Base-by-base conservation (phyloP, 768 basidiomycete genomes). In the Lepiota subincarnata region DNA sequence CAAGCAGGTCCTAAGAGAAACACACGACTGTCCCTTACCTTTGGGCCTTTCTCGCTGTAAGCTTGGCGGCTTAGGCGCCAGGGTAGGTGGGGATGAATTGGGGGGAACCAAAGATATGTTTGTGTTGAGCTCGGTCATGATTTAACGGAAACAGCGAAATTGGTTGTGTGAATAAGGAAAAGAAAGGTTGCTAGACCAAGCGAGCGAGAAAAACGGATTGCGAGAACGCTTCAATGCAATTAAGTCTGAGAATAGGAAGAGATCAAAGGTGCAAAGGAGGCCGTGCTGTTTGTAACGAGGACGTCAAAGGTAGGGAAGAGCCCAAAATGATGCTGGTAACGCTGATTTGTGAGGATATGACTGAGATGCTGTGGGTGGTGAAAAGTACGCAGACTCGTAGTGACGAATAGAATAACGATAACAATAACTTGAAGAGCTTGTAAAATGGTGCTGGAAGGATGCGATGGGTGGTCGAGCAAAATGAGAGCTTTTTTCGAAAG, bases 351-450 rank as follows among this genome's bases (percentile, higher is more conserved):
- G 16, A 18, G n/a, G 28, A 39, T 46, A 38, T 43, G 28, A 43
- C 31, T 35, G 35, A 24, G 13, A 35, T 52, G 50, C 42, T 52
- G 42, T 43, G 24, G 19, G 19, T 26, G 41, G 42, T 24, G 51
- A 45, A 46, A 36, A 46, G 7, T 11, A 11, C 26, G 26, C 31
- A 11, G 31, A 11, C 31, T 8, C 6, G 10, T 31, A 31, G 24
- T 16, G 35, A 13, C 42, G 42, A 44, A 52, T 52, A 45, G 50
- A 52, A 52, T 52, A 52, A 36, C 50, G 18, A 52, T 52, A 52
- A 52, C 22, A 18, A 52, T 52, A 52, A 45, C 20, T 26, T 43
- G 38, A 19, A 22, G 19, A 39, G 36, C 38, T 40, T 50, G 38
- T 18, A 49, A 26, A 50, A 37, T 41, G 18, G 40, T 45, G 43